Evolutionary conservation across 2,329 filamentous ascomycete species (phyloP), one percentile per base, ranked within the genome.

Genomic region (Colletotrichum horii): DNA sequence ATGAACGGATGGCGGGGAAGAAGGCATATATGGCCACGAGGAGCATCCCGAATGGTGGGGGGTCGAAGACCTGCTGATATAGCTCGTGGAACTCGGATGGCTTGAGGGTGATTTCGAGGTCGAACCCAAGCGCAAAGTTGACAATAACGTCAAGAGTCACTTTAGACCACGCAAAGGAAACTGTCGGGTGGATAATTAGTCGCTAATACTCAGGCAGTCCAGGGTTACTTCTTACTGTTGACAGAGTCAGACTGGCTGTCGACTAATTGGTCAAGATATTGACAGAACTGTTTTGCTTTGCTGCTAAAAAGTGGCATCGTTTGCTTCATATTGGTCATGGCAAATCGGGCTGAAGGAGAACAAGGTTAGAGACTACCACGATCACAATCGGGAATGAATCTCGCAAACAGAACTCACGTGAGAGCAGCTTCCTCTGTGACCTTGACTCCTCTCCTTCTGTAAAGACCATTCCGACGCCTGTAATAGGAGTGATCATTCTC

Each of bases 71-170:
- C 14, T 77, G 73, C 36, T 80, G 78, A 71, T 83, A 83, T 48
- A 78, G 79, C 16, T 82, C 76, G 73, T 80, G 76, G 72, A 83
- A 82, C 11, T 78, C 71, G 12, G 78, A 75, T 11, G 72, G 56
- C 2, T 76, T 73, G 1, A 78, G 66, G 5, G 84, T 80, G 14
- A 82, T 82, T 3, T 80, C 76, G 24, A 85, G 81, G 70, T 85
- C 82, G 3, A 83, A 77, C 0, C 84, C 83, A 9, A 84, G 79
- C 8, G 81, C 81, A 4, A 81, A 81, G 2, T 81, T 77, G 11
- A 82, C 83, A 12, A 86, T 83, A 9, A 85, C 81, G n/a, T 85
- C 84, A 9, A 86, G 74, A 1, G 83, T 82, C 19, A 81, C 76
- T 61, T 81, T 78, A 16, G 82, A 83, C 60, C 83, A 80, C 8